phyloP scores from a whole-genome alignment of 768 basidiomycete genomes.

The Xerocomus spinulosus region DNA sequence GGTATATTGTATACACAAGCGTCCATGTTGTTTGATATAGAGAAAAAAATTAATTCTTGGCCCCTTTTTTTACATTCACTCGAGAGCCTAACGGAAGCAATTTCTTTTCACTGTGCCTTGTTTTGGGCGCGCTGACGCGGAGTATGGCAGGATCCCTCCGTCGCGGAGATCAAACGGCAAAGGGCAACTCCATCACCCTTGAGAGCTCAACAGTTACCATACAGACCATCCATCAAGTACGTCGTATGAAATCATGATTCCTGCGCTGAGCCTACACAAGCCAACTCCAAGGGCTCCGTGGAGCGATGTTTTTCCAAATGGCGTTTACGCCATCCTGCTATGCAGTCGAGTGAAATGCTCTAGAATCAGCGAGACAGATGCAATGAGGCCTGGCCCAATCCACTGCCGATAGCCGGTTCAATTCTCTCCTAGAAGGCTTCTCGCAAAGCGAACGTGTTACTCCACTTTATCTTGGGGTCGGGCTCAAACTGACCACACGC shows the following conservation, averaged over 20 bases:
- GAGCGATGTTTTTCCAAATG: constrained; percentile 5
- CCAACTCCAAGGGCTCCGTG: constrained; percentile 27
- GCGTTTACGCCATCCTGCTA: constrained; percentile 1
- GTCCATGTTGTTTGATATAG: background rate
- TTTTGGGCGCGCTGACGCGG: constrained; percentile 6
- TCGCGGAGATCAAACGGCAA: constrained; percentile 31
- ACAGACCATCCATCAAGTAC: constrained; percentile 3
- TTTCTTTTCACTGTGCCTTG: constrained; percentile 15
- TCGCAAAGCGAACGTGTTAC: background rate
- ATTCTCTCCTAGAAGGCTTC: background rate
- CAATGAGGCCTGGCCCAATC: no score
- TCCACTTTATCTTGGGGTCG: background rate
- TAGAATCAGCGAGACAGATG: background rate
- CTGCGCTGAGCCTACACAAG: background rate
- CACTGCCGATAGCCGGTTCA: background rate
- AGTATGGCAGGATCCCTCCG: background rate
- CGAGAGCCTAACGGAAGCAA: constrained; percentile 30
- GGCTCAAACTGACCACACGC: no score
- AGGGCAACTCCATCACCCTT: constrained; percentile 7
- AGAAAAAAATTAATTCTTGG: constrained; percentile 13
- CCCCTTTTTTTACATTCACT: constrained; percentile 1
- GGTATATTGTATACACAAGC: constrained; percentile 17
- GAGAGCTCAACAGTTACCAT: background rate
- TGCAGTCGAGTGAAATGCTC: background rate
- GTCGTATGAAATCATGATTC: constrained; percentile 1